phyloP scores from a whole-genome alignment of 2,329 filamentous ascomycete species.

The Escovopsis sp. region DNA sequence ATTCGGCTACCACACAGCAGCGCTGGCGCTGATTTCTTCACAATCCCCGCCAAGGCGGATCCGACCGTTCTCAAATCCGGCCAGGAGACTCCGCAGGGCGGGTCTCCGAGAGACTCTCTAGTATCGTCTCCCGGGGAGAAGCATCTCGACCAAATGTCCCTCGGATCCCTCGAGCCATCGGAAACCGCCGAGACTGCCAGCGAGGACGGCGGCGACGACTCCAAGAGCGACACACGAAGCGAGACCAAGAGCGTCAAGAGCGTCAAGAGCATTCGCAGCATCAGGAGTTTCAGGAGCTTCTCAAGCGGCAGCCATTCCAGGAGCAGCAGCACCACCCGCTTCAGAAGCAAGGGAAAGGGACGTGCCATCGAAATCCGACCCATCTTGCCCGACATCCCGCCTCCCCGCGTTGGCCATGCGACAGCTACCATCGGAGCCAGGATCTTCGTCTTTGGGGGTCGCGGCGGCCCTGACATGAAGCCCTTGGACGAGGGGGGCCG shows the following conservation, averaged over 20 bases:
- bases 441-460: slow-evolving; percentile 71
- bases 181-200: slow-evolving; percentile 2
- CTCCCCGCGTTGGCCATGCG: slow-evolving; percentile 58
- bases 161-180: slow-evolving; percentile 14
- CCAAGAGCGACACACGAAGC: not conserved
- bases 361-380: slow-evolving; percentile 13
- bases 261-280: slow-evolving; percentile 1
- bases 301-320: slow-evolving; percentile 1
- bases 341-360: slow-evolving; percentile 24
- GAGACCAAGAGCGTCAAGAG: slow-evolving; percentile 1
- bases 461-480: slow-evolving; percentile 51
- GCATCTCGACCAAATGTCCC: slow-evolving; percentile 26
- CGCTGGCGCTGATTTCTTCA: slow-evolving; percentile 43
- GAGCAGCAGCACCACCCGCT: slow-evolving; percentile 4
- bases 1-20: slow-evolving; percentile 44
- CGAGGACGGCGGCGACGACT: not conserved
- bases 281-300: slow-evolving; percentile 1
- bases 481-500: slow-evolving; percentile 60
- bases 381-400: slow-evolving; percentile 35
- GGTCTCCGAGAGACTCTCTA: slow-evolving; percentile 3
- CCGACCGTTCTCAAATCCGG: slow-evolving; percentile 13
- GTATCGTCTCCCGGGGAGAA: slow-evolving; percentile 11
- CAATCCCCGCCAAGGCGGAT: slow-evolving; percentile 36
- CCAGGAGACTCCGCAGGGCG: slow-evolving; percentile 3
- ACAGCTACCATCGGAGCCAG: slow-evolving; percentile 50